Evolutionary conservation across 2,329 filamentous ascomycete species (phyloP), one percentile per base, ranked within the genome.

Genomic region (Sclerotinia borealis): DNA sequence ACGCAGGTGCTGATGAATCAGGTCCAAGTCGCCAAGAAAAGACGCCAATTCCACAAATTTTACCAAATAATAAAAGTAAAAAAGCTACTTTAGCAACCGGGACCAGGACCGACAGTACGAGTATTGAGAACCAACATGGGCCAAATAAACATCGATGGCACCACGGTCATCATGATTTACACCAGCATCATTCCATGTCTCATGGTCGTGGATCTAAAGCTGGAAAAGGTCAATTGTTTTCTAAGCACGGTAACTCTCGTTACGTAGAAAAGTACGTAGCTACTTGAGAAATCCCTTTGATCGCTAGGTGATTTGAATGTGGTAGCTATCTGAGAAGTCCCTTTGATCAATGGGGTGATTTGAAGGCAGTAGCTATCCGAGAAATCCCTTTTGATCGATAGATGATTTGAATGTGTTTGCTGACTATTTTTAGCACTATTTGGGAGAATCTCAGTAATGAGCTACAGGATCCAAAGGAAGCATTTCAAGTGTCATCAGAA

Each of bases 371-470:
- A n/a, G n/a, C 19, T 36, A n/a, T 52, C n/a, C 9, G 3, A 4
- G 3, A 2, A 37, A 8, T 41, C 17, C 51, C 4, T 2, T 22
- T 31, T 3, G 8, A 8, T 25, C 19, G 17, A 13, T 10, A 37
- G 31, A 3, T 25, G n/a, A 22, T 55, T 43, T 11, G 8, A 13
- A 13, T 39, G 22, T 19, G 22, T 55, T 49, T 15, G 37, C 52
- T 55, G 27, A 55, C 52, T 3, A 2, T 4, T n/a, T 31, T 41
- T 43, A 73, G 71, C 58, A 69, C 70, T 41, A 59, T 73, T 11
- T 74, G 71, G 72, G 69, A 70, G 31, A 70, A 70, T 60, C 52
- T 73, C 7, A 68, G 67, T 41, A 72, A 73, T 45, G 71, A 73
- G 55, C 67, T 72, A 25, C 59, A 66, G 60, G 69, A 71, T 55